Evolutionary conservation across 345 rosid genomes (phyloP).

Genomic region (Lepidium africanum): DNA sequence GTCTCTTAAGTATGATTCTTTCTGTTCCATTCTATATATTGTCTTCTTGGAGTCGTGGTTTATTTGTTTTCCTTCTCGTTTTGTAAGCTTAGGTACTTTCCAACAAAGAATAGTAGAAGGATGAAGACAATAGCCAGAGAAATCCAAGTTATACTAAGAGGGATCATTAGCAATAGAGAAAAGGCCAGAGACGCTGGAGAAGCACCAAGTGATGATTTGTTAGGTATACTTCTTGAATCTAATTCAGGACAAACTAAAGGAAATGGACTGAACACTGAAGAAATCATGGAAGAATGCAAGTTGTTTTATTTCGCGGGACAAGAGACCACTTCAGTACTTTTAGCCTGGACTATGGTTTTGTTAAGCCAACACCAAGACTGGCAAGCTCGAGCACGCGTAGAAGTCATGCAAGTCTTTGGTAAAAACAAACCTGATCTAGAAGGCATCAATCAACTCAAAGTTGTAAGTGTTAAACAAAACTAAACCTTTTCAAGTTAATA

Average conservation of each 20-base stretch:
- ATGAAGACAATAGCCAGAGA: conserved; percentile 27
- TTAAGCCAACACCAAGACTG: conserved; percentile 43
- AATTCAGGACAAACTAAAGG: conserved; percentile 30
- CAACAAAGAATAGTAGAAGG: conserved; percentile 39
- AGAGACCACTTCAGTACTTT: conserved; percentile 48
- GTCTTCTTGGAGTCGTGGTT: neutral
- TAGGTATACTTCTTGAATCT: conserved; percentile 44
- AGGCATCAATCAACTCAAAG: conserved; percentile 36
- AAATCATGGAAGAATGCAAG: conserved; percentile 59
- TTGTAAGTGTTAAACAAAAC: conserved; percentile 27
- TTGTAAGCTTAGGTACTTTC: conserved; percentile 31
- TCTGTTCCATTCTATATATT: neutral
- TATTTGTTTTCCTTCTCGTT: neutral
- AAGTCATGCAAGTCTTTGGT: conserved; percentile 45
- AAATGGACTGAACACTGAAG: conserved; percentile 32
- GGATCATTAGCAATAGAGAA: conserved; percentile 31
- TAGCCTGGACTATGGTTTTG: conserved; percentile 54
- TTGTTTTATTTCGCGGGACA: conserved; percentile 60
- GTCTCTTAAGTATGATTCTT: neutral
- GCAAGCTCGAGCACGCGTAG: conserved; percentile 59
- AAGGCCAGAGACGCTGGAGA: conserved; percentile 30
- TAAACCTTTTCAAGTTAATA: neutral
- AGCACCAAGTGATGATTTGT: conserved; percentile 26
- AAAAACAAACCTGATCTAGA: conserved; percentile 18
- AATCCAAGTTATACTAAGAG: conserved; percentile 27